Evolutionary conservation across 495 filamentous ascomycete species (phyloP).

Genomic region (Xylaria castorea): DNA sequence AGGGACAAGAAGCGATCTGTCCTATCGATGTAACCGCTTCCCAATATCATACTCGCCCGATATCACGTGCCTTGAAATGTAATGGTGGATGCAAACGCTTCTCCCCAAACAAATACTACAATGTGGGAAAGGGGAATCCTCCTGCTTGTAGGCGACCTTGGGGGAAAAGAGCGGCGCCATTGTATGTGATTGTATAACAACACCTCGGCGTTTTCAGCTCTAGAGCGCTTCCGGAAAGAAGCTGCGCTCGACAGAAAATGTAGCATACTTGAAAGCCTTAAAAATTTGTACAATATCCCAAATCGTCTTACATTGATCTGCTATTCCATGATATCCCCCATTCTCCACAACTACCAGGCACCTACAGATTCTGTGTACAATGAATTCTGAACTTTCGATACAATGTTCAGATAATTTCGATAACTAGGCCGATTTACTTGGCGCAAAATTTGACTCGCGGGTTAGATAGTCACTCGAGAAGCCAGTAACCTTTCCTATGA

Average conservation of each 20-base stretch:
- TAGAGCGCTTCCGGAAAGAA: neutral
- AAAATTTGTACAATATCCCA: conserved; percentile 4
- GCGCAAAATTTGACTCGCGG: neutral
- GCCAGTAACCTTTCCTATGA: neutral
- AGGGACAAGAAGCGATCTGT: conserved; percentile 48
- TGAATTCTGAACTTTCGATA: neutral
- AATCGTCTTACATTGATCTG: neutral
- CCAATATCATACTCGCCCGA: neutral
- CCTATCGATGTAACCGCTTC: conserved; percentile 38
- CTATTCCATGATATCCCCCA: neutral
- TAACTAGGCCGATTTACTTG: neutral
- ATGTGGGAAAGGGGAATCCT: neutral
- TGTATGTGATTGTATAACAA: conserved; percentile 11
- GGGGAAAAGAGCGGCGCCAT: neutral
- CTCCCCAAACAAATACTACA: neutral
- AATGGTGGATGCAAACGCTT: neutral
- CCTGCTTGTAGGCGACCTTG: neutral
- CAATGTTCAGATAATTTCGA: neutral
- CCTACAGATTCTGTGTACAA: neutral
- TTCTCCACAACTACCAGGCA: neutral
- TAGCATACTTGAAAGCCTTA: conserved; percentile 7
- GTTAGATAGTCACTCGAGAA: neutral
- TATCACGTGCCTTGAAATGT: neutral
- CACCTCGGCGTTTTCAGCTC: neutral
- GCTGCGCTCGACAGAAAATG: conserved; percentile 8